Evolutionary conservation across 352 stramenopile species (phyloP), one percentile per base, ranked within the genome.

Genomic region (Globisporangium apiculatum): DNA sequence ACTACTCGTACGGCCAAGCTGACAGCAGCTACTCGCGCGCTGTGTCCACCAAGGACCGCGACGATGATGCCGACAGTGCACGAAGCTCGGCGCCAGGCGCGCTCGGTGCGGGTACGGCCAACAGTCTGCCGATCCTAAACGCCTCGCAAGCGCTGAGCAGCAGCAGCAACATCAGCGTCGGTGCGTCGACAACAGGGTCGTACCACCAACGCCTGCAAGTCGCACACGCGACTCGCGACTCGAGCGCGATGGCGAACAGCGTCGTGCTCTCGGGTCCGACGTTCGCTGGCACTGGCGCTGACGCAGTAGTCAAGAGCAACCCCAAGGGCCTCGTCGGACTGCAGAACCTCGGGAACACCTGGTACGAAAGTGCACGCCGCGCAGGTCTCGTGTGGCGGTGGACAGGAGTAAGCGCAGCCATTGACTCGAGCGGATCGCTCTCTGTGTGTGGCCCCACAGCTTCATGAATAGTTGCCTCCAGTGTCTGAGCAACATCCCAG

Each of bases 401-500:
- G n/a, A 18, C 35, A 43, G 24, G n/a, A 53, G 10, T 55, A 9
- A 11, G 31, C 40, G 51, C 7, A 15, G 42, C 24, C 24, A 31
- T 31, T 31, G 24, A 31, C 24, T 31, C 24, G 24, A 3, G 24
- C 24, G 24, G 24, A 31, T 31, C 24, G 24, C 24, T 31, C 24
- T 31, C 24, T 3, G 24, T 31, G 24, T 31, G 24, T 31, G 24
- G 24, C 7, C 9, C 42, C 4, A 18, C 15, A 89, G 86, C 66
- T 95, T 91, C 49, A 91, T 95, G 82, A 95, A 95, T 59, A 91
- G 77, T 56, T 91, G 77, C 59, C 66, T 95, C 6, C 86, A 95
- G 68, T 95, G 86, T 50, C 71, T 94, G 55, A 90, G 69, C 71
- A 86, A 83, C 48, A 47, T 89, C 36, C 78, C 76, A 7, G 57